Percentiles rank a stretch among this genome's conserved stretches.
Conservation (phyloP, 179 eudicot genomes). For the Spinacia oleracea region DNA sequence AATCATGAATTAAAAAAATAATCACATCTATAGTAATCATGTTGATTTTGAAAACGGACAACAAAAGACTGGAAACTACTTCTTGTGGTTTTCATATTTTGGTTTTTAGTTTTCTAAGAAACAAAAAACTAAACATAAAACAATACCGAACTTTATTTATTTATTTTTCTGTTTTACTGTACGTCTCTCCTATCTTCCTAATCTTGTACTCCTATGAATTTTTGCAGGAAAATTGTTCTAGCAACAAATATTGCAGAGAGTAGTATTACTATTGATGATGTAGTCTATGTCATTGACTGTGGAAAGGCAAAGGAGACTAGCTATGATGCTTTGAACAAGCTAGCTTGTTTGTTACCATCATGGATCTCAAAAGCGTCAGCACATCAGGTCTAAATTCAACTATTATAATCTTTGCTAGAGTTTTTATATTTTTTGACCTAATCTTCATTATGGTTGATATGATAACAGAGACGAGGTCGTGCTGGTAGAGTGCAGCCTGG, state of each 20-base stretch:
- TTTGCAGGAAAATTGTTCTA: conserved; percentile 81
- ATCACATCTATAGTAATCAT: no score
- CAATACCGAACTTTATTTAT: no score
- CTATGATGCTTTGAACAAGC: conserved; percentile 96
- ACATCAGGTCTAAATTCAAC: conserved; percentile 65
- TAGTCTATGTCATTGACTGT: conserved; percentile 91
- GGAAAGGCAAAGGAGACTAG: conserved; percentile 99
- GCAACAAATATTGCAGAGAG: conserved; percentile 99
- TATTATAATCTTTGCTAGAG: conserved; percentile 1
- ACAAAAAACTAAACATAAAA: no score
- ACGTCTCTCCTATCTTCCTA: not conserved
- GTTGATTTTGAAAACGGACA: no score
- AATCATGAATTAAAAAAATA: no score
- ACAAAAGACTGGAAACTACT: no score
- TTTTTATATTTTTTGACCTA: not conserved
- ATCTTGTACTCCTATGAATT: conserved; percentile 2
- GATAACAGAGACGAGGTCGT: conserved; percentile 90
- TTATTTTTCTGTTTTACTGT: not conserved
- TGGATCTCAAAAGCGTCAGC: conserved; percentile 99
- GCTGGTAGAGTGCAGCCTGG: conserved; percentile 99
- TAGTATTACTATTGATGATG: conserved; percentile 96
- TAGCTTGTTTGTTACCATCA: conserved; percentile 95
- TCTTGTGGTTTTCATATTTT: no score
- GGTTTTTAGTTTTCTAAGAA: no score
- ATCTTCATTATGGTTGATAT: conserved; percentile 20